Percentiles rank a stretch among this genome's conserved stretches.
Evolutionary conservation across 169 alveolate species (phyloP).

Genomic region (Cryptosporidium muris): DNA sequence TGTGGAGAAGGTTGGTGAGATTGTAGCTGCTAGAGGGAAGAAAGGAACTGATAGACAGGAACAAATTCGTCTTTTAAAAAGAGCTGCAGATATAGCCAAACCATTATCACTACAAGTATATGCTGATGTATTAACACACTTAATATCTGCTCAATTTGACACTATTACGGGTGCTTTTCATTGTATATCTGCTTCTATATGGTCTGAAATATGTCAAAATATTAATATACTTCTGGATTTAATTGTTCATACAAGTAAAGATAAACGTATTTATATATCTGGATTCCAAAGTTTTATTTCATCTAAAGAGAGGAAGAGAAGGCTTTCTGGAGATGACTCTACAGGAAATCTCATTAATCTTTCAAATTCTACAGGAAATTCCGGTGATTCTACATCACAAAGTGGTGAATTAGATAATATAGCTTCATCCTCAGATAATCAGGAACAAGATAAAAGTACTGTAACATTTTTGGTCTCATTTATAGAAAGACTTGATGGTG

Average conservation of each 20-base stretch:
- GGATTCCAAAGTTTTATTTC: constrained; percentile 77
- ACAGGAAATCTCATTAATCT: not conserved
- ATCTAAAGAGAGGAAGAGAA: constrained; percentile 71
- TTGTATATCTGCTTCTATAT: constrained; percentile 80
- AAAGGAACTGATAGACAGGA: constrained; percentile 88
- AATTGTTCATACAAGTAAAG: constrained; percentile 30
- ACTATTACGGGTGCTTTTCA: constrained; percentile 86
- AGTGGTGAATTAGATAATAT: too few species aligned
- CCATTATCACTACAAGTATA: constrained; percentile 80
- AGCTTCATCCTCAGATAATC: not conserved
- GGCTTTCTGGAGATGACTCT: constrained; percentile 22
- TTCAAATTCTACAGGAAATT: constrained; percentile 19
- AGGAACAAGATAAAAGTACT: constrained; percentile 65
- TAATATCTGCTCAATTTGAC: constrained; percentile 87
- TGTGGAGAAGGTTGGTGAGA: constrained; percentile 79
- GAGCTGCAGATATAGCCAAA: constrained; percentile 85
- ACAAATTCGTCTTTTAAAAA: constrained; percentile 82
- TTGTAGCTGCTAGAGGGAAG: constrained; percentile 81
- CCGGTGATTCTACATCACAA: constrained; percentile 25
- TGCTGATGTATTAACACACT: constrained; percentile 85
- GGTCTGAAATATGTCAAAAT: constrained; percentile 83
- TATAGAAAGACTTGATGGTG: constrained; percentile 85
- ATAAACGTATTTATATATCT: constrained; percentile 74
- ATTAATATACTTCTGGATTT: constrained; percentile 73
- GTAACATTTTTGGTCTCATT: constrained; percentile 82